Evolutionary conservation across 768 basidiomycete species (phyloP), one percentile per base, ranked within the genome.

Genomic region (Sistotremastrum niveocremeum): DNA sequence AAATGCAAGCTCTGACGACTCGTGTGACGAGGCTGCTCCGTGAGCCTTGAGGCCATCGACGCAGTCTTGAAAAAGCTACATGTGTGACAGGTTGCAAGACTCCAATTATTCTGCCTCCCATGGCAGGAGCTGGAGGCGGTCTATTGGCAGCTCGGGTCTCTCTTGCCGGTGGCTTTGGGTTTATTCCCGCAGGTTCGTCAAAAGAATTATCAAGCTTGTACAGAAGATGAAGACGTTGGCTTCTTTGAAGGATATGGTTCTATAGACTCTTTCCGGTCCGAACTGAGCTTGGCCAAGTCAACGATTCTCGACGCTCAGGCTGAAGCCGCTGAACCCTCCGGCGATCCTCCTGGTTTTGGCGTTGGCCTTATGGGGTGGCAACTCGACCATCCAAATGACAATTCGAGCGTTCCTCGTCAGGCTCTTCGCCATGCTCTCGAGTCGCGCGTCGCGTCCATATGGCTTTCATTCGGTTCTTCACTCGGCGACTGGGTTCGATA

Each of bases 351-450:
- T 32, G 77, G 74, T 6, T 65, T 89, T 49, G 86, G 86, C 29
- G 72, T 82, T n/a, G 84, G 85, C 8, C 84, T 78, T 58, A 63
- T 88, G 29, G 71, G 66, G 9, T 90, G 82, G 82, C 69, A 69
- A 50, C 68, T 88, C 10, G 83, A 88, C 43, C 62, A 70, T 39
- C 57, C 65, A 9, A 39, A 39, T 28, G 58, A 61, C 12, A 48
- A 59, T 11, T 59, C 59, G 5, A 51, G 59, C 37, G 66, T 71
- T 5, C 37, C 37, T 31, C 3, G 46, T 66, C 32, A 60, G 67
- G 11, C 52, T 77, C 32, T 57, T 86, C 29, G 59, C 65, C 3
- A 56, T 66, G 72, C 73, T 7, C 66, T 85, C 42, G 69, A 76
- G 43, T 67, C 69, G 46, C 63, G 67, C 20, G 74, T 84, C 6